phyloP scores from a whole-genome alignment of 306 rosid genomes.

The Cicer yamashitae region DNA sequence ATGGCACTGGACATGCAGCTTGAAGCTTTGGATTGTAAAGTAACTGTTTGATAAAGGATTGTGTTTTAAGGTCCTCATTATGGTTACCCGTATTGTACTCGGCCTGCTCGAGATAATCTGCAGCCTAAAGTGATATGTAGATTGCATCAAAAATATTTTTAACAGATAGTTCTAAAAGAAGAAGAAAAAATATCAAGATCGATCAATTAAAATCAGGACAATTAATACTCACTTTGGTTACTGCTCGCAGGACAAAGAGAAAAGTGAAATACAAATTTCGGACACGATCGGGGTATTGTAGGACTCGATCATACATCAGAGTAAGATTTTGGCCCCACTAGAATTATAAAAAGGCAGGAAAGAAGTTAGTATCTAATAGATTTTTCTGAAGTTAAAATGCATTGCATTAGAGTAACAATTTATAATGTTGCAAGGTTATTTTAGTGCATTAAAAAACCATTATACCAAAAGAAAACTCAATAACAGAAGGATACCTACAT shows the following conservation, averaged over 20 bases:
- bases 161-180: conserved; percentile 15
- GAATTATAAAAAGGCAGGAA: conserved; percentile 40
- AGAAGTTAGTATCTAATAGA: conserved; percentile 31
- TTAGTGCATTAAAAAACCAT: background rate
- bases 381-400: background rate
- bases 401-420: conserved; percentile 1
- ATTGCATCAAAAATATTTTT: conserved; percentile 37
- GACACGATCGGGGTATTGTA: conserved; percentile 87
- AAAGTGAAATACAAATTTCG: conserved; percentile 89
- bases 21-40: conserved; percentile 79
- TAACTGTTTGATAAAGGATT: conserved; percentile 78
- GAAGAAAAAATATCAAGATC: conserved; percentile 7
- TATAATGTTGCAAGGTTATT: background rate
- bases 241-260: conserved; percentile 96
- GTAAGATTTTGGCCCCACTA: conserved; percentile 95
- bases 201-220: conserved; percentile 20
- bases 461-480: background rate
- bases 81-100: conserved; percentile 85
- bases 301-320: conserved; percentile 81
- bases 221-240: conserved; percentile 75
- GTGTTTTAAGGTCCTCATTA: conserved; percentile 80
- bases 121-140: conserved; percentile 66
- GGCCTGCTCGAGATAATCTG: conserved; percentile 89
- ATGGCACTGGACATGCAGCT: conserved; percentile 98
- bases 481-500: conserved; percentile 10